Evolutionary conservation across 1,284 basidiomycete genomes (phyloP), one percentile per base, ranked within the genome.

Genomic region (Heterobasidion annosum): DNA sequence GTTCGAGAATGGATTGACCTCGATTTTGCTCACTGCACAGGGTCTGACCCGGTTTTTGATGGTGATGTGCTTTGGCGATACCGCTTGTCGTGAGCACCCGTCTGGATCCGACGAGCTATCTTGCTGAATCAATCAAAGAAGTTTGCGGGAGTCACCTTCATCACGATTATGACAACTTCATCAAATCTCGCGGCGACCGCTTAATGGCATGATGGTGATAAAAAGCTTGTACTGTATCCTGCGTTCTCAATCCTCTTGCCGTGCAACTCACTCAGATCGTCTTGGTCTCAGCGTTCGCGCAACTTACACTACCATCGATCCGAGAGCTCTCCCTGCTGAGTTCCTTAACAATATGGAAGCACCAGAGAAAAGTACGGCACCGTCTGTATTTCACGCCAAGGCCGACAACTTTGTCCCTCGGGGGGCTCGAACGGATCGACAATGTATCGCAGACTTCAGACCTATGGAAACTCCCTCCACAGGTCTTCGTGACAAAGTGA

Each of bases 101-200:
- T 13, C 46, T 50, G 32, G 9, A 43, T 19, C 34, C 3, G 18
- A n/a, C n/a, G 8, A 8, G 13, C 12, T 49, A 34, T 51, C 34
- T 48, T 18, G 18, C 43, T 15, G 15, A 25, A 5, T 9, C 37
- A 40, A 40, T 48, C 5, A 25, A 52, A 34, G 37, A 5, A 65
- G 61, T 58, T 44, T 67, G 65, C 48, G 64, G 63, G 18, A 67
- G 64, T 52, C 61, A 57, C 44, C 65, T 61, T 5, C 65, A 69
- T 55, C 65, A 68, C 55, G 68, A 70, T 55, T 70, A 66, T 56
- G 65, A 62, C 42, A 58, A 62, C 1, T 54, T 68, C 42, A 68
- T 66, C 0, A 67, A 65, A 54, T 67, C 63, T 37, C 64, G 67
- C 34, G 68, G 67, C 18, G 59, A 69, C 52, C 62, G 64, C 9